Evolutionary conservation across 2,329 filamentous ascomycete species (phyloP).

Genomic region (Lecanicillium sp.): DNA sequence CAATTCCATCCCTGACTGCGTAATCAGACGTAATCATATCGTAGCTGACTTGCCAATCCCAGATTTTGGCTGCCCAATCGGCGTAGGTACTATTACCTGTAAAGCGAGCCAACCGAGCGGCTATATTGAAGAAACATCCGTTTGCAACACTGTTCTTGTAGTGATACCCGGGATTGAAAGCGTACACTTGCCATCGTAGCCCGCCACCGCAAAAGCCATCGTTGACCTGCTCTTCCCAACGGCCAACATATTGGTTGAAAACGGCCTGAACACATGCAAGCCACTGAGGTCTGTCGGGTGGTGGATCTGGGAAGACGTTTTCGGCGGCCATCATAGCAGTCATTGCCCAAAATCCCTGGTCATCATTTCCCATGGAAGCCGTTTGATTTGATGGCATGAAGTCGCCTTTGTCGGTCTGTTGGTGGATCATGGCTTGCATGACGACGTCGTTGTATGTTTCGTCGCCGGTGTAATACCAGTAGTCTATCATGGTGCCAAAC

Average conservation of each 20-base stretch:
- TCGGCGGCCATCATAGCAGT: slow-evolving; percentile 66
- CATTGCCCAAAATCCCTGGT: slow-evolving; percentile 69
- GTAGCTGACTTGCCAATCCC: slow-evolving; percentile 51
- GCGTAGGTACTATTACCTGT: slow-evolving; percentile 73
- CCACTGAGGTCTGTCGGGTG: slow-evolving; percentile 55
- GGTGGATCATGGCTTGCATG: slow-evolving; percentile 45
- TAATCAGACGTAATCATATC: slow-evolving; percentile 50
- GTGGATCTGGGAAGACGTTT: slow-evolving; percentile 59
- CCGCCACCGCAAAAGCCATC: slow-evolving; percentile 56
- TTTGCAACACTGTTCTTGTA: slow-evolving; percentile 65
- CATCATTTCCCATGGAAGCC: slow-evolving; percentile 51
- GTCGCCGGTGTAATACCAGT: slow-evolving; percentile 58
- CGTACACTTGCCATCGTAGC: slow-evolving; percentile 79
- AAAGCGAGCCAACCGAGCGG: slow-evolving; percentile 65
- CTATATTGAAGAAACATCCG: slow-evolving; percentile 62
- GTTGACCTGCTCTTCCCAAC: slow-evolving; percentile 52
- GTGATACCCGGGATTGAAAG: slow-evolving; percentile 63
- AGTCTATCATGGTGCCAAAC: slow-evolving; percentile 58
- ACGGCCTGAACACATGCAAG: slow-evolving; percentile 68
- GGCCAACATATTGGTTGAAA: slow-evolving; percentile 69
- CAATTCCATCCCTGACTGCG: slow-evolving; percentile 44
- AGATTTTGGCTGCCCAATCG: slow-evolving; percentile 66
- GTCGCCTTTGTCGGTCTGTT: slow-evolving; percentile 43
- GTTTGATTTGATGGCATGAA: slow-evolving; percentile 54
- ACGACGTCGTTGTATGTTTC: slow-evolving; percentile 49